Base-by-base conservation (phyloP, 225 moss, liverwort and hornwort species). In the Neckera pumila region DNA sequence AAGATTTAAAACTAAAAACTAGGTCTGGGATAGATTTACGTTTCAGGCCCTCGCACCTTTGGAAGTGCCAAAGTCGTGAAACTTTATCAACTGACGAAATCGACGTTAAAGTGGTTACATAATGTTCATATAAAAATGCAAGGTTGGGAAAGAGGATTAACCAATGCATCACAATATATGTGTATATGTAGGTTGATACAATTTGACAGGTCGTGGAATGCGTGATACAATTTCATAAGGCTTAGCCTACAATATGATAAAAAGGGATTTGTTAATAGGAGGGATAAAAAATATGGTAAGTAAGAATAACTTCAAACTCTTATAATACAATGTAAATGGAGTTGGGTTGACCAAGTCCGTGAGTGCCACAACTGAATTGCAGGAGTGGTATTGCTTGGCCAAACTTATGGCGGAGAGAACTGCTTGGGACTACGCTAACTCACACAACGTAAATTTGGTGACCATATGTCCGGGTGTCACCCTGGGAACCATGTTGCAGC, bases 381-480 rank as follows among this genome's bases (percentile, higher is more conserved):
- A 94, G 94, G 92, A 93, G 78, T 94, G 93, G 94, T 93, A 94
- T 60, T 91, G 92, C 61, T 87, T 94, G 76, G 91, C 93, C 45
- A 94, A 94, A 85, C 75, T 89, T 14, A 80, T 85, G 89, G 94
- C 94, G 13, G 94, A 94, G 60, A 92, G 78, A 88, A 60, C 76
- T 27, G 94, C 94, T 9, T 93, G 94, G 93, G 88, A 91, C 28
- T 94, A 91, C 30, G 92, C 94, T 4, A 78, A 54, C 53, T 66
- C 87, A 10, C 90, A 93, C 17, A 45, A 85, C 79, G 14, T 92
- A 15, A 42, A 90, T 30, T 58, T 94, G 40, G 88, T 93, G 36
- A 89, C 90, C 8, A 77, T 94, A 42, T 92, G 92, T 56, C 94
- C 93, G 17, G 86, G 89, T 36, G 70, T 93, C 45, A 93, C 93